Conservation (phyloP, 2,329 filamentous ascomycete species). For the Whalleya microplaca region DNA sequence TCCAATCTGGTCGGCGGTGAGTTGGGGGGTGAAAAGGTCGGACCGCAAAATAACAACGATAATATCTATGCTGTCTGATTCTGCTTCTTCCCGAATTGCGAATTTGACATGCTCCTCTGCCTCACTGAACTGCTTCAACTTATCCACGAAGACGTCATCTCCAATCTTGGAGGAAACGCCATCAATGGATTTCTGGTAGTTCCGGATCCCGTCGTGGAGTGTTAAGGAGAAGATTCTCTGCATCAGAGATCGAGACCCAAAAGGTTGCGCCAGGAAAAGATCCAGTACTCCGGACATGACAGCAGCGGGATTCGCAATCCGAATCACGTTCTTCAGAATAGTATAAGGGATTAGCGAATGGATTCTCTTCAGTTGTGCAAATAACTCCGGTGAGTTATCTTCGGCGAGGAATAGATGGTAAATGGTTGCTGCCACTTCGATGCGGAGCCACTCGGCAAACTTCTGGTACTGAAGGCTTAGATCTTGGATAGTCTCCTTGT, state of each 20-base stretch:
- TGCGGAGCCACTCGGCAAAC: conserved; percentile 96
- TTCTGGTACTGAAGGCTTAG: conserved; percentile 96
- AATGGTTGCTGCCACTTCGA: conserved; percentile 93
- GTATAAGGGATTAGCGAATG: conserved; percentile 94
- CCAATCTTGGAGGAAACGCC: conserved; percentile 75
- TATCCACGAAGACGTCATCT: conserved; percentile 78
- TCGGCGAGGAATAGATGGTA: conserved; percentile 98
- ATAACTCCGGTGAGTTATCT: conserved; percentile 95
- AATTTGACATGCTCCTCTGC: conserved; percentile 76
- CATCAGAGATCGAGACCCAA: conserved; percentile 85
- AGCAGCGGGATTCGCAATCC: conserved; percentile 92
- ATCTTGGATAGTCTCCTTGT: conserved; percentile 84
- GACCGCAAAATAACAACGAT: conserved; percentile 84
- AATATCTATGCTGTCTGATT: conserved; percentile 75
- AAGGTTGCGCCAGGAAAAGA: conserved; percentile 93
- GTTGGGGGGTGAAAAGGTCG: conserved; percentile 71
- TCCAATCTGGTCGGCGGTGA: conserved; percentile 76
- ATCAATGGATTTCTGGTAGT: conserved; percentile 86
- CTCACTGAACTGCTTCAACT: conserved; percentile 79
- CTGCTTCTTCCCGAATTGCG: conserved; percentile 73
- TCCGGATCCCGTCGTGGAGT: conserved; percentile 85
- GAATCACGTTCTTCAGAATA: conserved; percentile 93
- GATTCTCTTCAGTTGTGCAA: conserved; percentile 90
- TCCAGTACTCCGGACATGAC: conserved; percentile 97
- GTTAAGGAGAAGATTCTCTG: conserved; percentile 94